These are phyloP conservation scores for Agrocybe praecox DNA, from an alignment of 768 basidiomycete genomes.

Conservation along the genomic window DNA sequence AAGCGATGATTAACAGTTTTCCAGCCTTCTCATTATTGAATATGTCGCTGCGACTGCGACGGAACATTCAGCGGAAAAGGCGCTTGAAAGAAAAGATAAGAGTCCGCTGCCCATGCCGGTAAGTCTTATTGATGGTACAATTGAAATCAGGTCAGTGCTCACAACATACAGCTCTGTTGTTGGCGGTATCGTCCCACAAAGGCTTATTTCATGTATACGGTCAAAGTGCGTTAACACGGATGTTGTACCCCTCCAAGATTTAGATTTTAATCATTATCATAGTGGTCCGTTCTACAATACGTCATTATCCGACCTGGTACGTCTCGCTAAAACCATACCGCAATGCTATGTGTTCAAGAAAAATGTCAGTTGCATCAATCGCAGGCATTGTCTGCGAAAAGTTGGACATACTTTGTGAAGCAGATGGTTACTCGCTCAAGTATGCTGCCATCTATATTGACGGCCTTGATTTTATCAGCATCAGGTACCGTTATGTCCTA, in stretches of 20 bases:
- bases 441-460: slow-evolving; percentile 75
- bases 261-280: not conserved
- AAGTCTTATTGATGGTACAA: slow-evolving; percentile 10
- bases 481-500: slow-evolving; percentile 52
- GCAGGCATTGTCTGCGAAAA: slow-evolving; percentile 79
- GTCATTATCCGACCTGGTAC: slow-evolving; percentile 65
- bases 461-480: slow-evolving; percentile 77
- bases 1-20: not conserved
- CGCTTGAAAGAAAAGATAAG: slow-evolving; percentile 82
- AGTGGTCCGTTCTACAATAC: slow-evolving; percentile 93
- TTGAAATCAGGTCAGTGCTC: not conserved
- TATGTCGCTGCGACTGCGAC: slow-evolving; percentile 75
- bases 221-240: slow-evolving; percentile 54
- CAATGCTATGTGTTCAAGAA: not conserved
- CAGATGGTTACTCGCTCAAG: slow-evolving; percentile 55
- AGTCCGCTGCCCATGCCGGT: slow-evolving; percentile 67
- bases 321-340: not conserved
- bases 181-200: slow-evolving; percentile 85
- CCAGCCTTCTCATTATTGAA: slow-evolving; percentile 78
- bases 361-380: slow-evolving; percentile 55
- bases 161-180: slow-evolving; percentile 63
- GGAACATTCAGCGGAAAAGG: slow-evolving; percentile 64
- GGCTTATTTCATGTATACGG: slow-evolving; percentile 87
- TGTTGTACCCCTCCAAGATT: not conserved
- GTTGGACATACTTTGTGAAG: slow-evolving; percentile 68